Base-by-base conservation (phyloP, 768 basidiomycete genomes). In the Paxillus involutus region DNA sequence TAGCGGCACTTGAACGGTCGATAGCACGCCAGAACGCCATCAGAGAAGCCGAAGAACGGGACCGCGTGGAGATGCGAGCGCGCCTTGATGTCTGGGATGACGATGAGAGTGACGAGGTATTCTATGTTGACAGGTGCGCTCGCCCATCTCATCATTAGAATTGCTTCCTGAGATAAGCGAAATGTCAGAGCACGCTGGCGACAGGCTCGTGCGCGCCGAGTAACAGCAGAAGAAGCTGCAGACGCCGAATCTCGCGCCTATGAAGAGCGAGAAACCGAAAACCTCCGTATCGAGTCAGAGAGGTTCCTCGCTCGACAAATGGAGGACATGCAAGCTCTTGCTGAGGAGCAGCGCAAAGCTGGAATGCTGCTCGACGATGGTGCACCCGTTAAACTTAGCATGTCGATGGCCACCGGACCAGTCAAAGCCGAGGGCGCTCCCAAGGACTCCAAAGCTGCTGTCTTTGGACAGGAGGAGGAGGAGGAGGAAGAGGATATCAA, bases 241-340 rank as follows among this genome's bases (percentile, higher is more conserved):
- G 95, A 98, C 70, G 81, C 84, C 14, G 86, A 90, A 59, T 94
- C 92, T 35, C 83, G 91, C 14, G 74, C 80, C 29, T 85, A 85
- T 54, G 95, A 97, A 71, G 86, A 88, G 44, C 87, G 89, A 48
- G 93, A 97, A 71, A 83, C 85, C 8, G 94, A 90, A 66, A 89
- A 91, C 60, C 78, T 97, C 21, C 84, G 92, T 35, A 81, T 85
- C 46, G 94, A 98, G 71, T 94, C 93, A 0, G 96, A 98, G 70
- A 89, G 85, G 58, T 97, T 98, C 80, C 78, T 98, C 55, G 91
- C 91, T 35, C 81, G 86, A 51, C 94, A 97, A 65, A 94, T 96
- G 91, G 91, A 91, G 58, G 94, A 98, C 69, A 89, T 96, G 86
- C 92, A 94, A 59, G 88, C 91, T 2, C 75, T 96, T 29, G 91